These are phyloP conservation scores for Trichoderma polysporum DNA, from an alignment of 2,329 filamentous ascomycete genomes.

Conservation along the genomic window DNA sequence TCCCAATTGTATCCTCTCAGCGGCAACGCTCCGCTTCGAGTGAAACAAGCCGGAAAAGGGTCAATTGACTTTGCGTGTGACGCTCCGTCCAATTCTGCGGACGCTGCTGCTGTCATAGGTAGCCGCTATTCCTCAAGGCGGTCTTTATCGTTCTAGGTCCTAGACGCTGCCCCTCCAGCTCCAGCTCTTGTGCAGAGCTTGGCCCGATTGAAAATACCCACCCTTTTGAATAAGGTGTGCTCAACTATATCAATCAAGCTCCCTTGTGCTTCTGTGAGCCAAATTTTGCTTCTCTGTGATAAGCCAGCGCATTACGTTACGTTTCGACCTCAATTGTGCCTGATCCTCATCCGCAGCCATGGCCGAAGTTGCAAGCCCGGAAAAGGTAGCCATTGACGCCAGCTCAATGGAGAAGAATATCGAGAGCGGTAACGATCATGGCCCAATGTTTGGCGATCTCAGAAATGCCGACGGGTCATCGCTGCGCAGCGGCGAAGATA, in stretches of 20 bases:
- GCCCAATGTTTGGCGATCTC: constrained; percentile 10
- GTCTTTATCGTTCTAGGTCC: background rate
- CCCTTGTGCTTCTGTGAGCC: constrained; percentile 10
- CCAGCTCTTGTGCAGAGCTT: background rate
- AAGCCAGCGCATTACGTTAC: background rate
- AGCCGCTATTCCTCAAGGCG: background rate
- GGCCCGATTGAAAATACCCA: background rate
- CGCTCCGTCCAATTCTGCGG: background rate
- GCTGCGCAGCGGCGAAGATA: constrained; percentile 41
- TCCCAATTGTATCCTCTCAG: background rate
- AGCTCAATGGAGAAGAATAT: constrained; percentile 23
- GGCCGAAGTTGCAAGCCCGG: background rate
- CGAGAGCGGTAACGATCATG: background rate
- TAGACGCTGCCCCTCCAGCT: background rate
- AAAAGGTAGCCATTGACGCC: constrained; percentile 15
- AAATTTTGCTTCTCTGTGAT: background rate
- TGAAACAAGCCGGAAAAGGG: background rate
- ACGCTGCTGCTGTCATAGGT: background rate
- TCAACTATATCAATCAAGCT: background rate
- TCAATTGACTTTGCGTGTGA: constrained; percentile 6
- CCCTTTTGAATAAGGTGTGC: background rate
- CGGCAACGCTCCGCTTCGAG: background rate
- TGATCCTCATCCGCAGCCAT: constrained; percentile 3
- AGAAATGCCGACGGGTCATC: constrained; percentile 26
- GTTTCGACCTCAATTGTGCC: background rate